Conservation (phyloP, 176 grass and related monocot genomes). For the Rhynchospora tenuis region DNA sequence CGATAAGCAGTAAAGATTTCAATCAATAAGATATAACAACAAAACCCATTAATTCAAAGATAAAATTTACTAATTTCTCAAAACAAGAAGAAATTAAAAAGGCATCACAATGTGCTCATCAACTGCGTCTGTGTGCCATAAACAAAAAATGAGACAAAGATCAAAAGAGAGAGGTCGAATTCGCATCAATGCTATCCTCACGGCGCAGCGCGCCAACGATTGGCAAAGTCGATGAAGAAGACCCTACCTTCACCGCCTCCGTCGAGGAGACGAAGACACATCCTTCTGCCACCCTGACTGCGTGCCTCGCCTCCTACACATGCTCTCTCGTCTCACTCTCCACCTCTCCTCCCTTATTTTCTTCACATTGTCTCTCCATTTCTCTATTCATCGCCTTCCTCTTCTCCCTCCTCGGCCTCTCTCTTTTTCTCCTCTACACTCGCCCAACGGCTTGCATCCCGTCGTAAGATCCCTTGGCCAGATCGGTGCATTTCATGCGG, state of each 20-base stretch:
- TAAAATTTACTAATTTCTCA: too few species aligned
- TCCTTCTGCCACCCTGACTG: constrained; percentile 25
- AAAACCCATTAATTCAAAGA: too few species aligned
- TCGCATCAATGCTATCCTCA: constrained; percentile 26
- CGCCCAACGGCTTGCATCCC: constrained; percentile 37
- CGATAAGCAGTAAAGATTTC: too few species aligned
- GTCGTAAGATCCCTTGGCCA: constrained; percentile 33
- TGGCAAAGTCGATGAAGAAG: constrained; percentile 32
- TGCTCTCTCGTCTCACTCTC: constrained; percentile 23
- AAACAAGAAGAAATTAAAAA: too few species aligned
- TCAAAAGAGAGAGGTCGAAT: not conserved
- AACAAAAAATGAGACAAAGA: not conserved
- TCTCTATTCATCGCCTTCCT: constrained; percentile 36
- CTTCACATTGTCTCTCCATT: constrained; percentile 32
- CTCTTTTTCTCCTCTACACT: constrained; percentile 25
- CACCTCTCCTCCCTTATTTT: constrained; percentile 18
- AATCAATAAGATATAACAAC: too few species aligned
- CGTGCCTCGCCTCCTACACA: constrained; percentile 31
- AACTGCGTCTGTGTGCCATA: not conserved
- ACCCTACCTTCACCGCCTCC: constrained; percentile 38
- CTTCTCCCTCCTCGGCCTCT: constrained; percentile 36
- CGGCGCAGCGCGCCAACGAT: constrained; percentile 3
- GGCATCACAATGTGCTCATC: not conserved
- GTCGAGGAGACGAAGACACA: constrained; percentile 50
- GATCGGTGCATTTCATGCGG: constrained; percentile 21